Conservation (phyloP, 176 grass and related monocot genomes). For the Leersia perrieri region DNA sequence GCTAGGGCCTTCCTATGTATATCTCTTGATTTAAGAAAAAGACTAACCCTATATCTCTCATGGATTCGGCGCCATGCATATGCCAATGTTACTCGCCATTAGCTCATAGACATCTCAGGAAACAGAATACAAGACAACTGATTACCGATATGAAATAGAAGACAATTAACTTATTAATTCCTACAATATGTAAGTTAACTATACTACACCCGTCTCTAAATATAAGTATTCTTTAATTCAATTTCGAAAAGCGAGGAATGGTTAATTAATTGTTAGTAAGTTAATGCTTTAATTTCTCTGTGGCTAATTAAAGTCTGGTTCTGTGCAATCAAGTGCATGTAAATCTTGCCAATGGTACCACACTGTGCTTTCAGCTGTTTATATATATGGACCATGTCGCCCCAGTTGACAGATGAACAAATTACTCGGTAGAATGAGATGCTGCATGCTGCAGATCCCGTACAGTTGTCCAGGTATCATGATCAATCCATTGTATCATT, state of each 20-base stretch:
- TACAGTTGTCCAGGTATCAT: constrained; percentile 54
- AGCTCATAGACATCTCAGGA: background rate
- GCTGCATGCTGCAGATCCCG: constrained; percentile 12
- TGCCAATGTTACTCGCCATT: background rate
- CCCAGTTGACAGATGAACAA: constrained; percentile 39
- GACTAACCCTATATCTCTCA: background rate
- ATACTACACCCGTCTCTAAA: background rate
- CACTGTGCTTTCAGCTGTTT: constrained; percentile 32
- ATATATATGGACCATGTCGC: constrained; percentile 45
- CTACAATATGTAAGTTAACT: background rate
- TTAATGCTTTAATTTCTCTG: constrained; percentile 13
- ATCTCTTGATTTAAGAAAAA: background rate
- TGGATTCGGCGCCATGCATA: background rate
- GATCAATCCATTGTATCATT: constrained; percentile 37
- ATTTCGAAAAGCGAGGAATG: constrained; percentile 2
- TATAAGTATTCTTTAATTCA: too few species aligned
- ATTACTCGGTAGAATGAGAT: constrained; percentile 26
- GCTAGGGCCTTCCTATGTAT: background rate
- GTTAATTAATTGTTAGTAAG: background rate
- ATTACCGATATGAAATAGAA: background rate
- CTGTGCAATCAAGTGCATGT: constrained; percentile 30
- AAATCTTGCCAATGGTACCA: constrained; percentile 33
- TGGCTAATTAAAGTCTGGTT: constrained; percentile 15
- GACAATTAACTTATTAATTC: too few species aligned
- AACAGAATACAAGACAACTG: background rate